These are phyloP conservation scores for Leptodermis oblonga DNA, from an alignment of 257 asterid genomes.

Conservation along the genomic window DNA sequence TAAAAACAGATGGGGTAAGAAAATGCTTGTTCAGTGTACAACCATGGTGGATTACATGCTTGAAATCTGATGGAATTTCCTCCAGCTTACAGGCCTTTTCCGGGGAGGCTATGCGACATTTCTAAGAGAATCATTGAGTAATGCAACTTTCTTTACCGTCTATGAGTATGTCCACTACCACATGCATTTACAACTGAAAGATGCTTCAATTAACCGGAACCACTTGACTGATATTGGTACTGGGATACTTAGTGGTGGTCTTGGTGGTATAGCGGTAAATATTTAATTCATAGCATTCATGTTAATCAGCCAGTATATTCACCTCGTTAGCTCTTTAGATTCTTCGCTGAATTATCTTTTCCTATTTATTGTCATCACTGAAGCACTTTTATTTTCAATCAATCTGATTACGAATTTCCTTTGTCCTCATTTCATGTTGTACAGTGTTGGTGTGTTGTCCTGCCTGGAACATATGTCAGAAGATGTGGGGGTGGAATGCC, in stretches of 20 bases:
- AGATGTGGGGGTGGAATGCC: too few species aligned
- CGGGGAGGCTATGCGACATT: conserved; percentile 78
- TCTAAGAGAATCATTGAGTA: conserved; percentile 75
- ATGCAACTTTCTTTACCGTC: conserved; percentile 77
- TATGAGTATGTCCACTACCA: conserved; percentile 73
- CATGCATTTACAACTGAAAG: conserved; percentile 60
- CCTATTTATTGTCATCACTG: too few species aligned
- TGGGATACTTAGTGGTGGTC: conserved; percentile 84
- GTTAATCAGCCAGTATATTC: not conserved
- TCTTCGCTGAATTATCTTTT: too few species aligned
- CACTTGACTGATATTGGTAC: conserved; percentile 67
- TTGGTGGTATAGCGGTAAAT: conserved; percentile 80
- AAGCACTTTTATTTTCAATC: not conserved
- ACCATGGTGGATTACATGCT: conserved; percentile 12
- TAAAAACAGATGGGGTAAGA: conserved; percentile 80
- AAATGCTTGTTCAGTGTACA: conserved; percentile 18
- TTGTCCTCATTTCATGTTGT: conserved; percentile 14
- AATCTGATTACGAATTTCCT: conserved; percentile 1
- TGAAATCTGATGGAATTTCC: conserved; percentile 37
- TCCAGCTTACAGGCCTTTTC: conserved; percentile 77
- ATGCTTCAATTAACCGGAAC: conserved; percentile 42
- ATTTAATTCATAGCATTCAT: conserved; percentile 6
- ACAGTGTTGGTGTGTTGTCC: conserved; percentile 59
- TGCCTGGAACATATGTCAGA: too few species aligned
- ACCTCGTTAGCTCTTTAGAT: not conserved